Conservation (phyloP, 495 filamentous ascomycete species). For the Talaromyces trachyspermus region DNA sequence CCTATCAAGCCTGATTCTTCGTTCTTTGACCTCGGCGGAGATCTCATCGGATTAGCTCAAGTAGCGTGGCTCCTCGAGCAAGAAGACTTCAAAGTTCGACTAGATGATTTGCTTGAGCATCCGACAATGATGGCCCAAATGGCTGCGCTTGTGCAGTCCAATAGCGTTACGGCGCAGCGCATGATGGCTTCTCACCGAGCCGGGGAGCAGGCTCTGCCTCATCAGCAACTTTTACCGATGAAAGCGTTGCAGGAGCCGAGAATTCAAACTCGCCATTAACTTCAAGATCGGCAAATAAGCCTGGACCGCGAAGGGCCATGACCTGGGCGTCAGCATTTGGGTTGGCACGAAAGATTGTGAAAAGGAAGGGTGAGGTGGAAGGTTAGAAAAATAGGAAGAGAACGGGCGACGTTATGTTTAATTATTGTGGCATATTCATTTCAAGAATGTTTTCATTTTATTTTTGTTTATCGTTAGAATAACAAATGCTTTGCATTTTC, state of each 20-base stretch:
- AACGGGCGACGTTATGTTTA: too few relatives aligned
- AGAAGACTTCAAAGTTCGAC: slow-evolving; percentile 39
- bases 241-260: background rate
- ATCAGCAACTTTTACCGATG: background rate
- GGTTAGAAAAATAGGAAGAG: background rate
- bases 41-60: slow-evolving; percentile 45
- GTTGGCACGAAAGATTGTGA: slow-evolving; percentile 7
- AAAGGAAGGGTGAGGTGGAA: slow-evolving; percentile 6
- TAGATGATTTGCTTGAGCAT: slow-evolving; percentile 45
- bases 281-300: too few relatives aligned
- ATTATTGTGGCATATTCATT: background rate
- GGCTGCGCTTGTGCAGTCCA: slow-evolving; percentile 34
- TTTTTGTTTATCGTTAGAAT: background rate
- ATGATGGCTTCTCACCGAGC: slow-evolving; percentile 9
- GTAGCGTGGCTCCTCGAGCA: slow-evolving; percentile 40
- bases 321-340: slow-evolving; percentile 7
- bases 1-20: slow-evolving; percentile 30
- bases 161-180: slow-evolving; percentile 5
- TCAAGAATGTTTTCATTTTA: background rate
- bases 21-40: slow-evolving; percentile 48
- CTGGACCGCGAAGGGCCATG: background rate
- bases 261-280: too few relatives aligned
- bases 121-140: slow-evolving; percentile 44
- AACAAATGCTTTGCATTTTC: too few relatives aligned
- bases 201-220: background rate